phyloP scores from a whole-genome alignment of 495 filamentous ascomycete genomes.

The Neurospora pannonica region DNA sequence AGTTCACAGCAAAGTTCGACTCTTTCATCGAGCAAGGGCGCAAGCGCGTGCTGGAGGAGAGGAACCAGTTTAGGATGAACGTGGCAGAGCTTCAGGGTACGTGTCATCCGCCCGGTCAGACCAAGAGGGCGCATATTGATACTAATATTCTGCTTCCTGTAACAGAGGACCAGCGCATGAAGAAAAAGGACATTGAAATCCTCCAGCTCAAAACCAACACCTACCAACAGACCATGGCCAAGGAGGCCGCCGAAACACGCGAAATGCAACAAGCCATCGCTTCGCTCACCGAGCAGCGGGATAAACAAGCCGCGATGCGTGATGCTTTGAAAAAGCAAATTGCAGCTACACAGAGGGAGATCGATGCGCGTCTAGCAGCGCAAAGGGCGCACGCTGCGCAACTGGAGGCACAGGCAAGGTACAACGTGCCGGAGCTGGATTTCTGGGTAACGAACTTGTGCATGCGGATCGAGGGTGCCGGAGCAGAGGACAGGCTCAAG shows the following conservation, averaged over 20 bases:
- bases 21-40: constrained; percentile 86
- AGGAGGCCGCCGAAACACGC: constrained; percentile 76
- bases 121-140: not conserved
- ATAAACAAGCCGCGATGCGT: constrained; percentile 60
- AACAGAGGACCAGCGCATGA: constrained; percentile 82
- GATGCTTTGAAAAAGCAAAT: constrained; percentile 73
- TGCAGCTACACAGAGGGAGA: constrained; percentile 60
- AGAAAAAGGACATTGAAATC: constrained; percentile 78
- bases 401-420: constrained; percentile 67
- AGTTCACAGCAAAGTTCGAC: constrained; percentile 86
- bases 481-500: constrained; percentile 73
- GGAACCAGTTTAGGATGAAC: constrained; percentile 87
- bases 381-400: constrained; percentile 47
- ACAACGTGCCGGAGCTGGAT: constrained; percentile 83
- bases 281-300: constrained; percentile 62
- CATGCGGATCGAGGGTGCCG: constrained; percentile 81
- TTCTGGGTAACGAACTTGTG: constrained; percentile 93
- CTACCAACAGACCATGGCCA: constrained; percentile 70
- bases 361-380: constrained; percentile 42
- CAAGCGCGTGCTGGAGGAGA: constrained; percentile 80
- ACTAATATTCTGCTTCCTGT: constrained; percentile 1
- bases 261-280: constrained; percentile 81
- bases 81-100: constrained; percentile 82
- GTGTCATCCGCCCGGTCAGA: not conserved
- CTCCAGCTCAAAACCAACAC: constrained; percentile 64